Evolutionary conservation across 2,329 filamentous ascomycete species (phyloP), one percentile per base, ranked within the genome.

Genomic region (Penicillium glabrum): DNA sequence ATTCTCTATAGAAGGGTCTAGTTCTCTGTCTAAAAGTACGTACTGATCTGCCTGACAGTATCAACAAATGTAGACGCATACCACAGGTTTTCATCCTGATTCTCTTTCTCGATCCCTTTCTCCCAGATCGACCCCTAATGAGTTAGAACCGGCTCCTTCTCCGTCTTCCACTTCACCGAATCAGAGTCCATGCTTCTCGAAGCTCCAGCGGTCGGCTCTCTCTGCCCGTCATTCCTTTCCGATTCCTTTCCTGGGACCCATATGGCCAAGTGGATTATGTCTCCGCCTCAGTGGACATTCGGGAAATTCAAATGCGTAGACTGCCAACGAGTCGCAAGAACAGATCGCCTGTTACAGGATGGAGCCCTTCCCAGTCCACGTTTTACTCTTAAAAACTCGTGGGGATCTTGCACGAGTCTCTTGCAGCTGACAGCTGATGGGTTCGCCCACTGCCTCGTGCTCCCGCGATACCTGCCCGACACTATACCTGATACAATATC

Each of bases 361-460:
- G 39, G 19, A 23, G 39, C 19, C 37, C 39, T 10, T 41, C 19
- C 39, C 6, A 23, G n/a, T 41, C 39, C 19, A 41, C 39, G 46
- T 47, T 47, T 47, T 29, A 47, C 26, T 35, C 10, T 50, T 19
- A 19, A 24, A n/a, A 31, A 39, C 41, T 24, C 48, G 31, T 53
- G 50, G 50, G 49, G 53, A 59, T 58, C 54, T 53, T 53, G 53
- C 60, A 64, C 58, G 57, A 62, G 61, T 16, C 16, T 29, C 27
- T 29, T 29, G 27, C 27, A 29, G 27, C 9, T 53, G 58, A 52
- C 53, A 51, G 53, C 47, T 51, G 52, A 57, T 50, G 35, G 47
- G 62, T 51, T 57, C 62, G 41, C 60, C n/a, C 21, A 46, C 53
- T 65, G 61, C 58, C 62, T 65, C 62, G 61, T 65, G 62, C 61